Evolutionary conservation across 2,329 filamentous ascomycete species (phyloP).

Genomic region (Fusarium zealandicum): DNA sequence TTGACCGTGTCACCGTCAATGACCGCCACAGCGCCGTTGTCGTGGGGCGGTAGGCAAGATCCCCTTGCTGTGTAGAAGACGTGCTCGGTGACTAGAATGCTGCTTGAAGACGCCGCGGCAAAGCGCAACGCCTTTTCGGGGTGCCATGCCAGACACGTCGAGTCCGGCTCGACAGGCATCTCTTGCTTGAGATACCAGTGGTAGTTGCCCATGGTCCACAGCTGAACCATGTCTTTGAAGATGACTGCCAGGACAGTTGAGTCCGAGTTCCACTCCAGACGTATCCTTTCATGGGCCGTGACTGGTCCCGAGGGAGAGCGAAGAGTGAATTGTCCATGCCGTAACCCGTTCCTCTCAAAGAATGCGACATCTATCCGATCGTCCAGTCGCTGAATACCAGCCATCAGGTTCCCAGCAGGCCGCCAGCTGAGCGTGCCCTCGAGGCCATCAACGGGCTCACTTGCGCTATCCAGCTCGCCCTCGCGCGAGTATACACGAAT

Average conservation of each 20-base stretch:
- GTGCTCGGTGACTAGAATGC: constrained; percentile 69
- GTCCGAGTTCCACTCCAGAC: constrained; percentile 87
- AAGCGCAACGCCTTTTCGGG: constrained; percentile 81
- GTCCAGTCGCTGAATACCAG: constrained; percentile 77
- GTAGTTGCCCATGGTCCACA: constrained; percentile 98
- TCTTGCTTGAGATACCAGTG: constrained; percentile 98
- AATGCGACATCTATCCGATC: constrained; percentile 84
- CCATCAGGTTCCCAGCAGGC: constrained; percentile 87
- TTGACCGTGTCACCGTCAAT: constrained; percentile 84
- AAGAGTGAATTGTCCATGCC: constrained; percentile 93
- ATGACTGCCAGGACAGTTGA: constrained; percentile 89
- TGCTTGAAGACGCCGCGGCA: constrained; percentile 58
- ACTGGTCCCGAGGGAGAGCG: constrained; percentile 67
- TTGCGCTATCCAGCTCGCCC: constrained; percentile 88
- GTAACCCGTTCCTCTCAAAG: constrained; percentile 95
- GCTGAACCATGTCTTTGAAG: constrained; percentile 76
- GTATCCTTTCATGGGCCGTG: constrained; percentile 64
- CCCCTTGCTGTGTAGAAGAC: constrained; percentile 73
- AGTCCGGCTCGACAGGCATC: constrained; percentile 56
- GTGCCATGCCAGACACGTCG: constrained; percentile 72
- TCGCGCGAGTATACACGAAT: constrained; percentile 92
- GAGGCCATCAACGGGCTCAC: constrained; percentile 92
- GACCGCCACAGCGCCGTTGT: constrained; percentile 81
- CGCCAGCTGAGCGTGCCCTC: constrained; percentile 90
- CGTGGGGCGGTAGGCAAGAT: constrained; percentile 72